Evolutionary conservation across 139 green algal species (phyloP).

Genomic region (Chlorella sp.): DNA sequence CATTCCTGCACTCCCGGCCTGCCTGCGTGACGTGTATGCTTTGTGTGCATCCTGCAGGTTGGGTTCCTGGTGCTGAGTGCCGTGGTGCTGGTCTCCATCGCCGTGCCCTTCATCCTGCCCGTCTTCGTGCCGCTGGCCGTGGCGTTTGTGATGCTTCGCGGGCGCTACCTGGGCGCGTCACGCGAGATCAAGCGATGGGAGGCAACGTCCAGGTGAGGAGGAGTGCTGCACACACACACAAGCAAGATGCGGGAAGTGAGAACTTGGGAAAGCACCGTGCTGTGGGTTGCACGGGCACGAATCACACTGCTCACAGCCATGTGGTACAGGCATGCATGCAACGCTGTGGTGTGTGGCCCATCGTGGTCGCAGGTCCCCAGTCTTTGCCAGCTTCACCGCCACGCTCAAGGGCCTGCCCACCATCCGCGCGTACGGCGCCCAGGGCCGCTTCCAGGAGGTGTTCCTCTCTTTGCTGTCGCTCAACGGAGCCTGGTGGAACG

Average conservation of each 20-base stretch:
- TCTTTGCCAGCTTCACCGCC: constrained; percentile 81
- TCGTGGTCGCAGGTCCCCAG: constrained; percentile 52
- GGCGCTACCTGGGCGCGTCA: constrained; percentile 62
- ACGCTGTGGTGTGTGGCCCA: too few species aligned
- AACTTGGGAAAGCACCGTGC: too few species aligned
- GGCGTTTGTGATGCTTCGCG: constrained; percentile 11
- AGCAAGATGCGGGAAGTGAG: too few species aligned
- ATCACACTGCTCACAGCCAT: too few species aligned
- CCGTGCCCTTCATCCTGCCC: constrained; percentile 67
- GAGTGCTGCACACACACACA: not conserved
- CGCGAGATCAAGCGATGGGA: constrained; percentile 93
- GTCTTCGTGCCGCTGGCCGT: constrained; percentile 53
- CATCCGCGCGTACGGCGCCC: constrained; percentile 81
- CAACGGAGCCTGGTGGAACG: constrained; percentile 62
- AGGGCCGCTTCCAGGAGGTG: constrained; percentile 39
- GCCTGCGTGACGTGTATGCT: too few species aligned
- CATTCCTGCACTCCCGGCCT: too few species aligned
- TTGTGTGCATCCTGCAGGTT: too few species aligned
- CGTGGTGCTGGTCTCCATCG: constrained; percentile 45
- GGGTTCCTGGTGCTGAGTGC: constrained; percentile 19
- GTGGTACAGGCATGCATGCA: too few species aligned
- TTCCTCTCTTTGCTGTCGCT: constrained; percentile 48
- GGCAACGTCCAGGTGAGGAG: constrained; percentile 48
- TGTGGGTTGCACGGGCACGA: too few species aligned
- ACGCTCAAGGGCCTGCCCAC: constrained; percentile 84